Conservation (phyloP, 148 eudicot species). For the Salicornia ramosissima region DNA sequence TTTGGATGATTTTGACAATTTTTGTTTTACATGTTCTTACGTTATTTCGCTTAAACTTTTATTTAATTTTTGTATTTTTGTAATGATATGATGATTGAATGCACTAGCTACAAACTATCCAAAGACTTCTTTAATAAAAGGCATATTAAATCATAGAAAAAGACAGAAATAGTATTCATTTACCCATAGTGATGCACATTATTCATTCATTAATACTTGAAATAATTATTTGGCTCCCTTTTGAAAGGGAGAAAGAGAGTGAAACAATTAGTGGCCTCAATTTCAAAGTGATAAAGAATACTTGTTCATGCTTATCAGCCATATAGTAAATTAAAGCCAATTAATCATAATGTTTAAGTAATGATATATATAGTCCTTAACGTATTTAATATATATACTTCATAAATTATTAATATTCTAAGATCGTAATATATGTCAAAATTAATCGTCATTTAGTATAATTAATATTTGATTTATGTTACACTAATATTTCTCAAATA, state of each 20-base stretch:
- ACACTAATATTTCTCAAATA: no score
- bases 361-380: no score
- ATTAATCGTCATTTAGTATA: no score
- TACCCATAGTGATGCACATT: neutral
- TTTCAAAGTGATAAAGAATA: neutral
- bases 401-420: no score
- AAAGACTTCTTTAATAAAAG: neutral
- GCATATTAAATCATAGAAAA: neutral
- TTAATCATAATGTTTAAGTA: neutral
- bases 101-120: neutral
- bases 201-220: neutral
- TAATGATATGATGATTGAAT: neutral
- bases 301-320: neutral
- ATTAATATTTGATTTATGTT: no score
- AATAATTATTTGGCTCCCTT: neutral
- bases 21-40: neutral
- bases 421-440: no score
- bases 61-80: neutral
- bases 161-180: neutral
- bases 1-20: no score
- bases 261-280: neutral
- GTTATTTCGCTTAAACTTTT: neutral
- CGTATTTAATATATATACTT: no score
- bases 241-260: neutral
- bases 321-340: neutral